Percentiles rank a stretch among this genome's conserved stretches.
phyloP scores from a whole-genome alignment of 495 filamentous ascomycete species.

The Aspergillus saccharolyticus region DNA sequence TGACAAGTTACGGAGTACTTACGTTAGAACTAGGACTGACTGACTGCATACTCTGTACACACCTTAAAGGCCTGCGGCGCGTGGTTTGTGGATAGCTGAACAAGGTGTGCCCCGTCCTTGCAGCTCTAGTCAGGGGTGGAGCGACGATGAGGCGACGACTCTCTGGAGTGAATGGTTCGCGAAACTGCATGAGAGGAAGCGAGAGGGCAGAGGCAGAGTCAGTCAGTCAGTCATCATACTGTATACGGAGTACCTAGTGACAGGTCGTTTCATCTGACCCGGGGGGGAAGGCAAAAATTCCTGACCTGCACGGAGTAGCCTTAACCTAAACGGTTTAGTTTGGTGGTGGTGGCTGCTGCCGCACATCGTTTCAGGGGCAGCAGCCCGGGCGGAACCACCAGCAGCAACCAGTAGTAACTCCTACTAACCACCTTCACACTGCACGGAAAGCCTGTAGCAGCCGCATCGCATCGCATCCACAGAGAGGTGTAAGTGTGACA shows the following conservation, averaged over 20 bases:
- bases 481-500: too few relatives aligned
- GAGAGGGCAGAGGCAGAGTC: background rate
- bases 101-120: constrained; percentile 5
- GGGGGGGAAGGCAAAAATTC: background rate
- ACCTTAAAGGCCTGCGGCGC: too few relatives aligned
- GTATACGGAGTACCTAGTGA: too few relatives aligned
- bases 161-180: background rate
- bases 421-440: too few relatives aligned
- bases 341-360: background rate
- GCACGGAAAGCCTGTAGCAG: too few relatives aligned
- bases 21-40: too few relatives aligned
- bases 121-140: constrained; percentile 19
- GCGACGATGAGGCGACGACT: constrained; percentile 3
- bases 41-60: background rate
- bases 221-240: too few relatives aligned
- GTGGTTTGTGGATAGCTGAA: background rate
- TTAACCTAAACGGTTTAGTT: background rate
- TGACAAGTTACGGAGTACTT: too few relatives aligned
- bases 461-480: background rate
- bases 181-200: background rate
- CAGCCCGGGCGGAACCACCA: too few relatives aligned
- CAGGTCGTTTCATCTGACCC: constrained; percentile 22
- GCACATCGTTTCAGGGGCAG: background rate
- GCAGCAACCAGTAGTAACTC: too few relatives aligned
- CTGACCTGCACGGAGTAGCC: constrained; percentile 6